A percentile compares a stretch with the other conserved stretches of the same genome.
Conservation (phyloP, 208 protist genomes). For the Naegleria fowleri region DNA sequence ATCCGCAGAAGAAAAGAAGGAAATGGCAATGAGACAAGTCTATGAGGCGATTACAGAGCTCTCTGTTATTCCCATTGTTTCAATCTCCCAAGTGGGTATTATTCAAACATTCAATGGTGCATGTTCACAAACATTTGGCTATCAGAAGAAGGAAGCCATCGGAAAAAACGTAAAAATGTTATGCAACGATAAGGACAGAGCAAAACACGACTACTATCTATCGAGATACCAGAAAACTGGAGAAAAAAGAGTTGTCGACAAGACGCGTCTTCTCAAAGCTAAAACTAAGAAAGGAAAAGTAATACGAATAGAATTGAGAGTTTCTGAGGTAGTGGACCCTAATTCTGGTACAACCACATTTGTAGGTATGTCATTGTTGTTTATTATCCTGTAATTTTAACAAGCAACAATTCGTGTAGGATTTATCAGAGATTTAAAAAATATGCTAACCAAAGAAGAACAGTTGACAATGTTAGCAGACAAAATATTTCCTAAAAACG, state of each 20-base stretch:
- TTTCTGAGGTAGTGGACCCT: not conserved
- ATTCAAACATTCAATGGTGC: not conserved
- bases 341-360: not conserved
- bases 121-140: not conserved
- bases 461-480: not conserved
- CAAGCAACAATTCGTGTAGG: too few relatives aligned
- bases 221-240: conserved; percentile 46
- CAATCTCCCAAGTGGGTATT: not conserved
- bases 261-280: conserved; percentile 31
- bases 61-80: not conserved
- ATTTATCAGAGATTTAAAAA: not conserved
- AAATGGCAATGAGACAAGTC: not conserved
- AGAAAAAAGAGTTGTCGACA: conserved; percentile 39
- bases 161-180: conserved; percentile 44
- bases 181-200: conserved; percentile 34
- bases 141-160: conserved; percentile 32
- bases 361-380: too few relatives aligned
- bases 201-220: conserved; percentile 40
- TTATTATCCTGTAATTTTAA: too few relatives aligned
- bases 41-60: not conserved
- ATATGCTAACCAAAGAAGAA: not conserved
- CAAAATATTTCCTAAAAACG: not conserved
- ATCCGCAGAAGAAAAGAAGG: not conserved
- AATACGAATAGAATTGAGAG: not conserved
- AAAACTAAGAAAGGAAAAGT: conserved; percentile 34